These are phyloP conservation scores for Polytrichum formosum DNA, from an alignment of 225 moss, liverwort and hornwort genomes.

Conservation along the genomic window DNA sequence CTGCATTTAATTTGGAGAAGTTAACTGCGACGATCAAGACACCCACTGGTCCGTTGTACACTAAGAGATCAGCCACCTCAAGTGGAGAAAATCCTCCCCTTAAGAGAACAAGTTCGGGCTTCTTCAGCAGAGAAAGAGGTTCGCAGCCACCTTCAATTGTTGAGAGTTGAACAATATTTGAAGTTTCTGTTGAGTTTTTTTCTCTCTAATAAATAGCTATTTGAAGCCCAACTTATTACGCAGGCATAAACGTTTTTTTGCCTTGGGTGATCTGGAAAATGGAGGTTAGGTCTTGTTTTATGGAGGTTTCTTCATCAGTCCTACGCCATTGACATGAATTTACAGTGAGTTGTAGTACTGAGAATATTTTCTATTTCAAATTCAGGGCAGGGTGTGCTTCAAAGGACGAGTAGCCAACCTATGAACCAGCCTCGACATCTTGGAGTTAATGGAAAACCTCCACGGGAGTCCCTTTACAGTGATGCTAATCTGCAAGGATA, in stretches of 20 bases:
- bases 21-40: slow-evolving; percentile 36
- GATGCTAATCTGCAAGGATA: slow-evolving; percentile 8
- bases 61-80: slow-evolving; percentile 17
- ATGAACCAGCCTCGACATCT: slow-evolving; percentile 24
- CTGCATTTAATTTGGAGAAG: slow-evolving; percentile 33
- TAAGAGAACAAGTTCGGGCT: slow-evolving; percentile 2
- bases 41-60: slow-evolving; percentile 8
- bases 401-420: slow-evolving; percentile 43
- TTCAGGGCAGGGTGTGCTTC: slow-evolving; percentile 19
- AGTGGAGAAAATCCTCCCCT: slow-evolving; percentile 10
- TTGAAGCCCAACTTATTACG: background rate
- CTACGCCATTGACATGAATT: background rate
- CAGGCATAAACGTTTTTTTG: background rate
- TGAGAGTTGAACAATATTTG: background rate
- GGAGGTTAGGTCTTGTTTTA: background rate
- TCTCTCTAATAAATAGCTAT: no score
- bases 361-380: background rate
- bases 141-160: background rate
- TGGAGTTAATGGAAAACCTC: slow-evolving; percentile 2
- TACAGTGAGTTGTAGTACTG: background rate
- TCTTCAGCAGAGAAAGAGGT: slow-evolving; percentile 15
- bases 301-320: background rate
- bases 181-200: background rate
- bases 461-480: slow-evolving; percentile 10
- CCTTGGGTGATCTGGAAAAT: background rate